phyloP scores from a whole-genome alignment of 768 basidiomycete genomes.

The Mycena haematopus region DNA sequence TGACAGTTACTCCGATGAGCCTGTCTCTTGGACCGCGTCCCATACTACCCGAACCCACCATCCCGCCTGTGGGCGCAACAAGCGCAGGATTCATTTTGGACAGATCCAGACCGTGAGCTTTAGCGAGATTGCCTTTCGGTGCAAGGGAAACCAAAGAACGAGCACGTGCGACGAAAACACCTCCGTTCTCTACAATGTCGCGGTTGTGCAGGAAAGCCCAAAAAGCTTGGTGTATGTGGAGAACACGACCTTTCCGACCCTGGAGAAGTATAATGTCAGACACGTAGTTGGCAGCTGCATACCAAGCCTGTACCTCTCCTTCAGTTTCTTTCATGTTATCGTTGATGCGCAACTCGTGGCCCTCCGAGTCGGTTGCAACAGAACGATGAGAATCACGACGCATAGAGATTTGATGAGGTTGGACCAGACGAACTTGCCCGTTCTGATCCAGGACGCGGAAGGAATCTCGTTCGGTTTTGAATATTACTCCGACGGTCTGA shows the following conservation, averaged over 20 bases:
- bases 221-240: conserved; percentile 94
- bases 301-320: conserved; percentile 64
- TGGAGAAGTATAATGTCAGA: conserved; percentile 35
- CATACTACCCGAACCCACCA: conserved; percentile 81
- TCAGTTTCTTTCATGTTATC: conserved; percentile 94
- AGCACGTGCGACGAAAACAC: conserved; percentile 91
- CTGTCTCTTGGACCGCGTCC: conserved; percentile 83
- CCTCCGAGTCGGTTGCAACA: conserved; percentile 89
- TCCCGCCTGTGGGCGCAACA: conserved; percentile 68
- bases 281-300: neutral
- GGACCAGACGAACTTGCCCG: conserved; percentile 85
- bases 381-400: conserved; percentile 80
- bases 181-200: conserved; percentile 88
- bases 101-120: conserved; percentile 70
- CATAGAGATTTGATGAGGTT: conserved; percentile 95
- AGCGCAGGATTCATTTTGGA: conserved; percentile 92
- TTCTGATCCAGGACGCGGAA: conserved; percentile 97
- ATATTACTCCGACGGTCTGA: conserved; percentile 96
- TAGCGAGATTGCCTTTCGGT: conserved; percentile 79
- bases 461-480: conserved; percentile 94
- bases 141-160: conserved; percentile 84
- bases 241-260: conserved; percentile 85
- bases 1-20: conserved; percentile 79
- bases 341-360: conserved; percentile 83
- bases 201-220: conserved; percentile 95